These are phyloP conservation scores for Alloteropsis semialata DNA, from an alignment of 176 grass and related monocot genomes.

Conservation along the genomic window DNA sequence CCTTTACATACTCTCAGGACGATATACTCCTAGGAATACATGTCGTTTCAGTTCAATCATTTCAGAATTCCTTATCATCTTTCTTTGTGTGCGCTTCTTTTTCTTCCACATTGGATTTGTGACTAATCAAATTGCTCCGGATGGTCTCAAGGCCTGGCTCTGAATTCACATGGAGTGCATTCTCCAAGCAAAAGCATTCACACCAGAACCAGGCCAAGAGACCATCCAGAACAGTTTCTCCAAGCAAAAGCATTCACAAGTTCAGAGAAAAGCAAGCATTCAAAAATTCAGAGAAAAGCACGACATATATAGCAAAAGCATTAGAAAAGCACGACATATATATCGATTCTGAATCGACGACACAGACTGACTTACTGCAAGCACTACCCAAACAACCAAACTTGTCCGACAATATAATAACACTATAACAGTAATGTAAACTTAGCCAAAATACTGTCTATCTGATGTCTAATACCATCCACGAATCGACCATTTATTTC, in stretches of 20 bases:
- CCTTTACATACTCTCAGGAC: neutral
- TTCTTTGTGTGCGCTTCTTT: too few relatives aligned
- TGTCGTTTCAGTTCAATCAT: too few relatives aligned
- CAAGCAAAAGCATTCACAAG: neutral
- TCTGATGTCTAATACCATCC: neutral
- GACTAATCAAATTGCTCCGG: neutral
- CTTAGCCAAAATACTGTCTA: neutral
- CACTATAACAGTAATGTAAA: neutral
- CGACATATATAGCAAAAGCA: too few relatives aligned
- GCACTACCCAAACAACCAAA: neutral
- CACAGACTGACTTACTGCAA: neutral
- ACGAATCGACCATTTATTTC: conserved; percentile 36
- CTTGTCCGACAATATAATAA: neutral
- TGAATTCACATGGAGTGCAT: too few relatives aligned
- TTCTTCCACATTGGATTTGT: too few relatives aligned
- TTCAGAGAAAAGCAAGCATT: neutral
- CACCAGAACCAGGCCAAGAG: neutral
- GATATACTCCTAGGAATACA: too few relatives aligned
- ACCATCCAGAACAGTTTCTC: neutral
- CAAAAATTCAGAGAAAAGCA: too few relatives aligned
- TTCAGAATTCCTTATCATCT: too few relatives aligned
- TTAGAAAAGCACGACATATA: too few relatives aligned
- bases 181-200: too few relatives aligned
- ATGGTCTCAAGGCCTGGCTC: too few relatives aligned
- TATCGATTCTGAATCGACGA: neutral